phyloP scores from a whole-genome alignment of 164 flowering plant genomes.

The Chimonanthus praecox region DNA sequence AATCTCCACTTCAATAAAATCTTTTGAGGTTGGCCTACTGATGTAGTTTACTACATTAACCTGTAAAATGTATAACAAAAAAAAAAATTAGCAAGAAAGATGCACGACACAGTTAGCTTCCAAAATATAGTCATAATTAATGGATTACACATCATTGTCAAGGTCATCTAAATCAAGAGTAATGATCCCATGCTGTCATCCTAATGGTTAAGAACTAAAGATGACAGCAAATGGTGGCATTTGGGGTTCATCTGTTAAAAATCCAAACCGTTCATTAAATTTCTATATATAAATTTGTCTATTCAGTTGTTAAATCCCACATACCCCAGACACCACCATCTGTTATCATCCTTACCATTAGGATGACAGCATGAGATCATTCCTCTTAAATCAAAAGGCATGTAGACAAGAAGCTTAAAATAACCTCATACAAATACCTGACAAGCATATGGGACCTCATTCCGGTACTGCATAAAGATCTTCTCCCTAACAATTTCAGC shows the following conservation, averaged over 20 bases:
- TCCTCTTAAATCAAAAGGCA: neutral
- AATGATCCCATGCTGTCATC: neutral
- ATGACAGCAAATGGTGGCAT: too few relatives aligned
- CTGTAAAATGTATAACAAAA: constrained; percentile 27
- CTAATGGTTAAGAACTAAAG: neutral
- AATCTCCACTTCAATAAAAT: constrained; percentile 89
- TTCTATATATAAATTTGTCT: too few relatives aligned
- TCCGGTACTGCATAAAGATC: constrained; percentile 85
- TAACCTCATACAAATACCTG: constrained; percentile 46
- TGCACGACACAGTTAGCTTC: neutral
- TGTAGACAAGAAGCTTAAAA: neutral
- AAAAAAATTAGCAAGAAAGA: neutral
- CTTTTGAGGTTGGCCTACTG: constrained; percentile 80
- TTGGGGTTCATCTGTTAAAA: too few relatives aligned
- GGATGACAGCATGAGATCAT: too few relatives aligned
- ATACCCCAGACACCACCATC: too few relatives aligned
- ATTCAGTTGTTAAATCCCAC: too few relatives aligned
- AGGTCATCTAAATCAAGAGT: neutral
- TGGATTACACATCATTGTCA: neutral
- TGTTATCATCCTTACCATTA: too few relatives aligned
- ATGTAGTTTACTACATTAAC: constrained; percentile 89
- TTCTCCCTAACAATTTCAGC: constrained; percentile 95
- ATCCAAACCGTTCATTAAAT: too few relatives aligned
- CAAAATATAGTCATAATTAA: neutral
- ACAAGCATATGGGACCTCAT: constrained; percentile 97